Evolutionary conservation across 306 rosid genomes (phyloP).

Genomic region (Cicer judaicum): DNA sequence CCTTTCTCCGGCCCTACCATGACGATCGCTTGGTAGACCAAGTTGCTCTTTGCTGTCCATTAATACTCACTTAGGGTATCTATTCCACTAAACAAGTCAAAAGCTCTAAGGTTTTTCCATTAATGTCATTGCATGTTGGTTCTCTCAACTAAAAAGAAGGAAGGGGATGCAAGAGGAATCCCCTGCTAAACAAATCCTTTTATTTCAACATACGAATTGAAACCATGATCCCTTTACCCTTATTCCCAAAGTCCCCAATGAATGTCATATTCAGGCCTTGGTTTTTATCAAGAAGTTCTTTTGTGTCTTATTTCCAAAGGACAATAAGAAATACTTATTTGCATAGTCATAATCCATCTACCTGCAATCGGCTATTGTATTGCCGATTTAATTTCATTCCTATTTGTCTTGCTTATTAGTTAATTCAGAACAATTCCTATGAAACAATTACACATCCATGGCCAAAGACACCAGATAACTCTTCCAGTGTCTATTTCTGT

Average conservation of each 20-base stretch:
- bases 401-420: constrained; percentile 1
- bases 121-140: too few species aligned
- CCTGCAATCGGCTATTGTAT: not conserved
- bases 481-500: constrained; percentile 9
- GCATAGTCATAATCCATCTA: not conserved
- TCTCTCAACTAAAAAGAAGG: not conserved
- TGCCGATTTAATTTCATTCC: not conserved
- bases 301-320: not conserved
- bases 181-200: not conserved
- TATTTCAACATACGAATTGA: not conserved
- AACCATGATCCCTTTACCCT: not conserved
- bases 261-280: not conserved
- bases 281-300: not conserved
- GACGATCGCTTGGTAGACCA: too few species aligned
- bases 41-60: not conserved
- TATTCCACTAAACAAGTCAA: too few species aligned
- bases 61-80: not conserved
- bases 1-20: too few species aligned
- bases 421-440: constrained; percentile 14
- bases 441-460: not conserved
- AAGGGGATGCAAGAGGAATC: not conserved
- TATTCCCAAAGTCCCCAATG: not conserved
- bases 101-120: too few species aligned
- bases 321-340: not conserved
- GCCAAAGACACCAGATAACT: constrained; percentile 13